Base-by-base conservation (phyloP, 2,329 filamentous ascomycete species). In the Orbilia ellipsospora region DNA sequence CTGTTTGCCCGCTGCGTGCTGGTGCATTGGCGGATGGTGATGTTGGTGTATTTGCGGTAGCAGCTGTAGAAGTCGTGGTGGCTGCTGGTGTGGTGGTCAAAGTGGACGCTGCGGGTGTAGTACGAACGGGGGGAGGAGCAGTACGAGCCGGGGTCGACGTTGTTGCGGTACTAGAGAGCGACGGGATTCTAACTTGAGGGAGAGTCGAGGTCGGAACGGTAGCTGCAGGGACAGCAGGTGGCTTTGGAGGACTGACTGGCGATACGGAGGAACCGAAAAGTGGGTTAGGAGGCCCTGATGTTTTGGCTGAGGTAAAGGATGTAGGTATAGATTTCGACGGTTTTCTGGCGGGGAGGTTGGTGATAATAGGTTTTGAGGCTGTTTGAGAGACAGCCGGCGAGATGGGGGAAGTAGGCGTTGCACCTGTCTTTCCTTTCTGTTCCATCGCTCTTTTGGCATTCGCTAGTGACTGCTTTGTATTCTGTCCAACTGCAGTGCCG, bases 401-500 rank as follows among this genome's bases (percentile, higher is more conserved):
- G 31, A 2, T 10, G 50, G 13, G n/a, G 50, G 48, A 16, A 15
- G 18, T 31, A 6, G 61, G 40, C 45, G 62, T 61, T 15, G 56
- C 44, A 18, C 48, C 28, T 40, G 65, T 15, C 16, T 61, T 60
- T 12, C 48, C 42, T n/a, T 57, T 66, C 20, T 51, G 40, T 0
- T 42, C 57, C 12, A 69, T 23, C 10, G 57, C 63, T 42, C 63
- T 67, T 57, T 67, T 74, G 20, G 70, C 70, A 62, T 59, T 74
- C 12, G 70, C 70, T 18, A 74, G 63, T 12, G 70, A 74, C 20
- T 74, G 62, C 42, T 60, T 74, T 26, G 70, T 74, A 54, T 68
- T 74, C 44, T 74, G 70, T 6, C 70, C 70, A 16, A 74, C 70
- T 12, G 62, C 51, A 2, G 62, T 28, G 4, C 70, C 70, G 3